Evolutionary conservation across 108 stramenopile species (phyloP).

Genomic region (Cyclostephanos tholiformis): DNA sequence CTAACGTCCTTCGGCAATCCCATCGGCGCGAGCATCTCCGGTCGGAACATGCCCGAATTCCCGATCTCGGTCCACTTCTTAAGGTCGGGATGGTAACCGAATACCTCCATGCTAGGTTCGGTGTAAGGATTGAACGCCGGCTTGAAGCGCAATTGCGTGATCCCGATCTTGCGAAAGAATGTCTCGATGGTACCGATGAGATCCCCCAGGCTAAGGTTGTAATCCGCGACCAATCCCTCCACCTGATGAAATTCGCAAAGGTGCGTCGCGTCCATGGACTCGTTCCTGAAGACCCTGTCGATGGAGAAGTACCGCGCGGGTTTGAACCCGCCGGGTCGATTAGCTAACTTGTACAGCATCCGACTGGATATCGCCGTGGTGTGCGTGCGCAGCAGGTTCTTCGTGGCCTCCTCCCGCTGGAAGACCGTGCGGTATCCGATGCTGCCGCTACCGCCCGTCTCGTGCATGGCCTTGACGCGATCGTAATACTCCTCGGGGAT

Average conservation of each 20-base stretch:
- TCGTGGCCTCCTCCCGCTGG: constrained; percentile 94
- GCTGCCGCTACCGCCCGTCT: constrained; percentile 91
- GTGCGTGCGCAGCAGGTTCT: constrained; percentile 98
- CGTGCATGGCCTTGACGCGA: constrained; percentile 97
- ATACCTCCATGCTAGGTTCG: constrained; percentile 99
- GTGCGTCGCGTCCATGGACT: constrained; percentile 99
- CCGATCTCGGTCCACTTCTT: constrained; percentile 99
- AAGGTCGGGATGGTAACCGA: constrained; percentile 99
- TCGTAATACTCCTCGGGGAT: constrained; percentile 98
- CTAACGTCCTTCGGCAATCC: constrained; percentile 99
- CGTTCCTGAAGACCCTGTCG: constrained; percentile 99
- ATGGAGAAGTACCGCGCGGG: constrained; percentile 97
- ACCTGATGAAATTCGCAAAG: constrained; percentile 99
- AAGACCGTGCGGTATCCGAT: constrained; percentile 97
- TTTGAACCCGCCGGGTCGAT: constrained; percentile 94
- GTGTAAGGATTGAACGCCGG: constrained; percentile 99
- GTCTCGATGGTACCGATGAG: constrained; percentile 98
- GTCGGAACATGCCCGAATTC: constrained; percentile 99
- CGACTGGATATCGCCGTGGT: constrained; percentile 97
- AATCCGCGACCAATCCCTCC: constrained; percentile 99
- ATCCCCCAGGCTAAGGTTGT: constrained; percentile 95
- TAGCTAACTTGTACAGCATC: constrained; percentile 97
- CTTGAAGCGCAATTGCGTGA: constrained; percentile 98
- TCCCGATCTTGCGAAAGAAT: constrained; percentile 99
- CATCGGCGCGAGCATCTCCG: constrained; percentile 99